Evolutionary conservation across 2,329 filamentous ascomycete genomes (phyloP), one percentile per base, ranked within the genome.

Genomic region (Stagonosporopsis vannaccii): DNA sequence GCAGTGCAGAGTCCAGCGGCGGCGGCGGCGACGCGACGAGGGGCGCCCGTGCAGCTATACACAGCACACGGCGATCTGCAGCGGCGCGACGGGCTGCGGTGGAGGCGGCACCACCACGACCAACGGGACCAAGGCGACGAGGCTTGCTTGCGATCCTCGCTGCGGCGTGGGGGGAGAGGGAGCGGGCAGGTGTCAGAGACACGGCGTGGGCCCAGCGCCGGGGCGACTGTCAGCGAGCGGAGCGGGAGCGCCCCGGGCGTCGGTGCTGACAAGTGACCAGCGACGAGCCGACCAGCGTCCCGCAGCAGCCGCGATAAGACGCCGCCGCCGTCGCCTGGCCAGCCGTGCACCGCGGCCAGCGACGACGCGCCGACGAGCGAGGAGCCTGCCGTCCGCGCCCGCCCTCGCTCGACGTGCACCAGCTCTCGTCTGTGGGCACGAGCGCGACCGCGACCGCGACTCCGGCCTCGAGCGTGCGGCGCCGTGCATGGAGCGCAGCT

Each of bases 231-330:
- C 50, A 52, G 50, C 50, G 35, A 52, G 49, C 50, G 42, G 50
- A 52, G 40, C 30, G 32, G 50, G n/a, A n/a, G n/a, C n/a, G n/a
- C n/a, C n/a, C n/a, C n/a, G n/a, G n/a, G n/a, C n/a, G n/a, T n/a
- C n/a, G n/a, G n/a, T n/a, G n/a, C n/a, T n/a, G n/a, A n/a, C 39
- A 43, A 35, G 42, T 51, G 48, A 44, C 40, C 40, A 51, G 48
- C 39, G 48, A 44, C 48, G 48, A 51, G 48, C 40, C 48, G 47
- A 51, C 40, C 6, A 39, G 47, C 17, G 39, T 44, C 48, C 44
- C 51, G 51, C 51, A 48, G 51, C 32, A 49, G 39, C 52, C 52
- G 52, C 32, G 49, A 51, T 51, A 51, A 51, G 39, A 43, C 19
- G 35, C 5, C 17, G 20, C 15, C 6, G 9, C 11, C 37, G 15